Base-by-base conservation (phyloP, 371 early-diverging fungal genomes). In the Rhizopus delemar region DNA sequence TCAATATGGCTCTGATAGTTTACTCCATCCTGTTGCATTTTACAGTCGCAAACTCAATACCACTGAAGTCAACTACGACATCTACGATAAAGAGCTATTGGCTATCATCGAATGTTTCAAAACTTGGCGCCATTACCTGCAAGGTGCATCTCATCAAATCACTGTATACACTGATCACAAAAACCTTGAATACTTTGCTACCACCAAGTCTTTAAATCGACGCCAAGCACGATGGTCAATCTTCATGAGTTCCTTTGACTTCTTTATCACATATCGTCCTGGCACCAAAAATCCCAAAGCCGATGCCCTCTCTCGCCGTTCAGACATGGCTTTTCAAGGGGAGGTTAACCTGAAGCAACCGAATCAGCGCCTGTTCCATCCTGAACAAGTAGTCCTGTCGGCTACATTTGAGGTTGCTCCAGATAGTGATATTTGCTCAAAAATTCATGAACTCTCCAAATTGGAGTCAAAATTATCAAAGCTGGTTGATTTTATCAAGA, bases 61-160 rank as follows among this genome's bases (percentile, higher is more conserved):
- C 2, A 53, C 78, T 13, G 75, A 81, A 63, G 38, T 57, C 11
- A 78, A 79, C 41, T 81, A 83, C 39, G 60, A 70, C 9, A 70
- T 77, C 8, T 69, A 78, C 50, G 82, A 84, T 41, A 81, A 78
- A 54, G 84, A 87, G 55, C 34, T 83, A 8, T 57, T 84, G 1
- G 82, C 78, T 1, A 76, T 80, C 34, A 49, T 76, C 8, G 73
- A 63, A 3, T 39, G 69, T 3, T 70, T 85, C 13, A 53, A 73
- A 31, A 41, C 52, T 4, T 85, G 76, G 78, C 69, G 76, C 0
- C 80, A 67, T 41, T 83, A 71, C 56, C 65, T 85, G 0, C 57
- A 72, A 22, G 73, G 70, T 3, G 29, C 75, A 4, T 22, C 59
- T 11, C 48, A 52, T 45, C 59, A 33, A 1, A 54, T 75, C 32